Evolutionary conservation across 2,329 filamentous ascomycete genomes (phyloP).

Genomic region (Fusarium brevicatenulatum): DNA sequence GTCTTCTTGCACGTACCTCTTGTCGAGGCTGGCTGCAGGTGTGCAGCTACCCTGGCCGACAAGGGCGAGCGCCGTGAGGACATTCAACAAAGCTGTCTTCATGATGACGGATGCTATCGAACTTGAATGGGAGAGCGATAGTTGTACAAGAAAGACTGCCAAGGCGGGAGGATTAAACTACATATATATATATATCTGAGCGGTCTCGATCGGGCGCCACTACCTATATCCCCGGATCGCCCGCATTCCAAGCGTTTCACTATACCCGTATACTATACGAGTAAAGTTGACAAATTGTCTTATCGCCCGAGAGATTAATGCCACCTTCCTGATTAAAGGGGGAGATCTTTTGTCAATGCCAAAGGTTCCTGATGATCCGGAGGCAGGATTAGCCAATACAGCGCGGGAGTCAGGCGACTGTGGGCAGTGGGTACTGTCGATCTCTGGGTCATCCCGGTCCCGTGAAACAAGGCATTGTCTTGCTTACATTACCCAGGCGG

Average conservation of each 20-base stretch:
- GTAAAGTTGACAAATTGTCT: neutral
- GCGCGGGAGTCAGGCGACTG: neutral
- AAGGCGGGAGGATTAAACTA: neutral
- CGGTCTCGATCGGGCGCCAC: neutral
- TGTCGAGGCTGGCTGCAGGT: neutral
- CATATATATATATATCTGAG: neutral
- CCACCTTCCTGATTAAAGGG: slow-evolving; percentile 6
- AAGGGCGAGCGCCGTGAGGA: neutral
- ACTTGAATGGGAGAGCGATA: too few species aligned
- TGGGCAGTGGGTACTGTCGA: neutral
- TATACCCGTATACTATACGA: neutral
- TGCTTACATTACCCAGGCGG: neutral
- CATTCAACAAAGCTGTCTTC: neutral
- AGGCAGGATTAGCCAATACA: neutral
- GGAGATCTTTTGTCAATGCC: slow-evolving; percentile 1
- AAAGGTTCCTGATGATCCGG: slow-evolving; percentile 1
- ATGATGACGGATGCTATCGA: neutral
- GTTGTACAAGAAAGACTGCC: rapidly evolving
- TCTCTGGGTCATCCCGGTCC: neutral
- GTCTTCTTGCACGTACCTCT: neutral
- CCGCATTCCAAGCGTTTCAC: neutral
- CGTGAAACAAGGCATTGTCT: neutral
- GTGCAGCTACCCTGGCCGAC: neutral
- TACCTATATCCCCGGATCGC: neutral
- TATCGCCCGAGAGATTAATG: neutral